Evolutionary conservation across 257 asterid species (phyloP), one percentile per base, ranked within the genome.

Genomic region (Capsicum rhomboideum): DNA sequence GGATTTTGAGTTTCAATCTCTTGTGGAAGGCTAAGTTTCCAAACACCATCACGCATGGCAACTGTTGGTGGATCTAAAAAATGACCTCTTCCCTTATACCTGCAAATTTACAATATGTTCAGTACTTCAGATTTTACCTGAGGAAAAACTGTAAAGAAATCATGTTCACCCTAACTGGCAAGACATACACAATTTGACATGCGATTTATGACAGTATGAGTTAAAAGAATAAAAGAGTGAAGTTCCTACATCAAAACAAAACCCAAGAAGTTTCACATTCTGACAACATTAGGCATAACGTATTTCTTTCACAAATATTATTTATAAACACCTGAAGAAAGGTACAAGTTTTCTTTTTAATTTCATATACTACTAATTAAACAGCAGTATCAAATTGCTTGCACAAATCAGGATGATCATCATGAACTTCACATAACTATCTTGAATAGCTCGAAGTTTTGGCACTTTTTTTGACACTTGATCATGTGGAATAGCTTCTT

Each of bases 61-160:
- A 93, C 96, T 86, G 97, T 93, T 2, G 99, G 99, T 17, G 98
- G 98, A 84, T 97, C 98, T 50, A 97, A 88, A 86, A 97, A 97
- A 82, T 92, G 72, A 83, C 99, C 98, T 89, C 98, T 90, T 87
- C 99, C 99, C 29, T 84, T 89, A 86, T 97, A 97, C 99, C 98
- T 96, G 90, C 23, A 75, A 26, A 50, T 49, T 78, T 78, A 59
- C 88, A 83, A 80, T 86, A 79, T 40, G 37, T 67, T 54, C 44
- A 28, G n/a, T 83, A 77, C 67, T 67, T 68, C 21, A 42, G 56
- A 71, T 26, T 26, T 46, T 75, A 3, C 44, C 63, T 0, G 23
- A 75, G 59, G 61, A 74, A 75, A 49, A 75, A 49, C 58, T 26
- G 61, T 49, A 23, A 74, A 23, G 59, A 75, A 42, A 46, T 75